phyloP scores from a whole-genome alignment of 2,329 filamentous ascomycete species.

The Fusarium vanettenii region DNA sequence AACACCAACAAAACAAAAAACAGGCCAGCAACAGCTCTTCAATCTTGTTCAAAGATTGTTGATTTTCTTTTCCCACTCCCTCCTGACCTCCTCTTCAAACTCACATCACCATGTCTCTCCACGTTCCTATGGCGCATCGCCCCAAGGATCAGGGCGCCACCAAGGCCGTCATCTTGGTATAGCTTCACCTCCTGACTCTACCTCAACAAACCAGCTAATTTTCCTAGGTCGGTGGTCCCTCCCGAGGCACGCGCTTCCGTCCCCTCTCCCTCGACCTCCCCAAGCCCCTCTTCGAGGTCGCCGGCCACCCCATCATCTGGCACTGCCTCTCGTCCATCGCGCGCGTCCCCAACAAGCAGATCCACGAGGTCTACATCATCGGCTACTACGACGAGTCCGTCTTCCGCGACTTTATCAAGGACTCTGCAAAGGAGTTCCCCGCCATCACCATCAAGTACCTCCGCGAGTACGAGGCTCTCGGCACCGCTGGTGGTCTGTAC shows the following conservation, averaged over 20 bases:
- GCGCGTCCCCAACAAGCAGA: conserved; percentile 81
- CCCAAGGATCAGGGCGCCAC: conserved; percentile 71
- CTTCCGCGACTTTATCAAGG: conserved; percentile 98
- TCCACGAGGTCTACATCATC: conserved; percentile 97
- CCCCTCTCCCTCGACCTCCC: conserved; percentile 95
- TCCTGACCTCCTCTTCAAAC: conserved; percentile 6
- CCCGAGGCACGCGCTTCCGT: conserved; percentile 93
- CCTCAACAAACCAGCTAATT: conserved; percentile 19
- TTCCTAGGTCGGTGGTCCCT: conserved; percentile 88
- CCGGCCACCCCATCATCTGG: conserved; percentile 97
- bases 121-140: conserved; percentile 64
- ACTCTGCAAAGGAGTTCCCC: conserved; percentile 85
- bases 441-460: conserved; percentile 90
- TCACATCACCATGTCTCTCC: conserved; percentile 62
- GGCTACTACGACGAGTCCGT: conserved; percentile 98
- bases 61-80: background rate
- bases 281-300: conserved; percentile 99
- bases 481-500: conserved; percentile 96
- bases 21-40: conserved; percentile 25
- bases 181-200: conserved; percentile 21
- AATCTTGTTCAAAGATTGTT: conserved; percentile 17
- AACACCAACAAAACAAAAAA: background rate
- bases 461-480: conserved; percentile 95
- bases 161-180: conserved; percentile 94
- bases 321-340: conserved; percentile 94